These are phyloP conservation scores for Elongisporangium undulatum DNA, from an alignment of 352 stramenopile species.

Conservation along the genomic window DNA sequence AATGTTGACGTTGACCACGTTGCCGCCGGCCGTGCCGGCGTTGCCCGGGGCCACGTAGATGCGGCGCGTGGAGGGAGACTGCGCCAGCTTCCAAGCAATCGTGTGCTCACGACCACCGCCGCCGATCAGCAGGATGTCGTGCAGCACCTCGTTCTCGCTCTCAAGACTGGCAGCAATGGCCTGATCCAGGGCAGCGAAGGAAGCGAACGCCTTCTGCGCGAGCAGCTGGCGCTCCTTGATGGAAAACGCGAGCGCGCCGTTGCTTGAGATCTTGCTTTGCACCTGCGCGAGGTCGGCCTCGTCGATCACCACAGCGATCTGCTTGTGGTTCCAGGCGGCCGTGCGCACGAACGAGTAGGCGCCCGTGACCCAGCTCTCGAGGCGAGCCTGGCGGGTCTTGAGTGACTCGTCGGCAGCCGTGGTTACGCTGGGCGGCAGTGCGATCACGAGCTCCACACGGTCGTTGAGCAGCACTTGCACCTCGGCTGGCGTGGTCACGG, in stretches of 20 bases:
- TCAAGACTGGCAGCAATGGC: constrained; percentile 19
- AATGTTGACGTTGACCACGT: constrained; percentile 83
- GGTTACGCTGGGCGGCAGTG: constrained; percentile 31
- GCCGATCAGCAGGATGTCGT: constrained; percentile 91
- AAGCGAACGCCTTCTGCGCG: constrained; percentile 75
- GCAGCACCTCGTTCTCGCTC: constrained; percentile 27
- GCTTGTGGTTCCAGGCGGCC: constrained; percentile 85
- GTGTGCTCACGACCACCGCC: constrained; percentile 92
- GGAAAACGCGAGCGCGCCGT: constrained; percentile 64
- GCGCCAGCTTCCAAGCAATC: constrained; percentile 92
- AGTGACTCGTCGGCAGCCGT: constrained; percentile 18
- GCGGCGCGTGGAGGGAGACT: constrained; percentile 62
- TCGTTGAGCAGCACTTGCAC: constrained; percentile 67
- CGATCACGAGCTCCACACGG: constrained; percentile 65
- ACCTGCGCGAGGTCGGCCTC: constrained; percentile 49
- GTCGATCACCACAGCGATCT: constrained; percentile 79
- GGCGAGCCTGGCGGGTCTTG: constrained; percentile 36
- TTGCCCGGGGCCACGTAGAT: constrained; percentile 92
- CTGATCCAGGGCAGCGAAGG: constrained; percentile 71
- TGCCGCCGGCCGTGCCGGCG: constrained; percentile 19
- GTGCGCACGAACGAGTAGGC: constrained; percentile 78
- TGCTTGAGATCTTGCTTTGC: constrained; percentile 47
- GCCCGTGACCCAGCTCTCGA: constrained; percentile 68
- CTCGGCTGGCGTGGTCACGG: constrained; percentile 53
- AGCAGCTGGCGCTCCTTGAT: constrained; percentile 62